Base-by-base conservation (phyloP, 2,329 filamentous ascomycete species). In the Trichothecium sympodiale region DNA sequence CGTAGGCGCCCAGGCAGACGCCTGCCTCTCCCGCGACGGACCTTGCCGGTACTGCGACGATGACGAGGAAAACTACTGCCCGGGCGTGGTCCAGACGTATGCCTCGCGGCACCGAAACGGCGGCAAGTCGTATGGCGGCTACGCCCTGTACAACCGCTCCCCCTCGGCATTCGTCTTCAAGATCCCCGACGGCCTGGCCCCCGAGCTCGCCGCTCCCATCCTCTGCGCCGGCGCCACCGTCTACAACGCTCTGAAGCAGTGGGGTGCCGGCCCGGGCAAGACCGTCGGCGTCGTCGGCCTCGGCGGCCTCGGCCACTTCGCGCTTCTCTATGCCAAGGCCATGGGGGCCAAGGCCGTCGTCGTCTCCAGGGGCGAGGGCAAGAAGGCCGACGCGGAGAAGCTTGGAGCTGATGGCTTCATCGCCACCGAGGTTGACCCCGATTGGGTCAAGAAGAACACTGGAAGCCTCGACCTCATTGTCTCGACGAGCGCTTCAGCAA, bases 211-310 rank as follows among this genome's bases (percentile, higher is more conserved):
- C 1, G 83, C 81, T 3, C 81, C 80, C 4, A 83, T 86, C 78
- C 67, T 88, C 46, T 89, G 84, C 54, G 84, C 82, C 17, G 84
- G 84, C 42, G 64, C 88, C 39, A 89, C 84, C 1, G 75, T 74
- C 36, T 91, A 77, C 62, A 79, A 71, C 34, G 82, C 83, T 1
- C 67, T 91, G 4, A 74, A 80, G 36, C 69, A 82, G 31, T 77
- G 85, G 48, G 79, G 80, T 14, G 69, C 69, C 39, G 79, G 80
- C 0, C 77, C 79, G 1, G 82, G 82, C 37, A 82, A 82, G 64
- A 83, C 81, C 59, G 73, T 85, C 17, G 81, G 69, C 26, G 71
- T 86, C 40, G 69, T 84, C 12, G 80, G 81, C 37, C 58, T 83
- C 33, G 69, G 80, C 32, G 78, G 78, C 14, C 63, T 81, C 4